phyloP scores from a whole-genome alignment of 805 yeast genomes.

The Metschnikowia matae region DNA sequence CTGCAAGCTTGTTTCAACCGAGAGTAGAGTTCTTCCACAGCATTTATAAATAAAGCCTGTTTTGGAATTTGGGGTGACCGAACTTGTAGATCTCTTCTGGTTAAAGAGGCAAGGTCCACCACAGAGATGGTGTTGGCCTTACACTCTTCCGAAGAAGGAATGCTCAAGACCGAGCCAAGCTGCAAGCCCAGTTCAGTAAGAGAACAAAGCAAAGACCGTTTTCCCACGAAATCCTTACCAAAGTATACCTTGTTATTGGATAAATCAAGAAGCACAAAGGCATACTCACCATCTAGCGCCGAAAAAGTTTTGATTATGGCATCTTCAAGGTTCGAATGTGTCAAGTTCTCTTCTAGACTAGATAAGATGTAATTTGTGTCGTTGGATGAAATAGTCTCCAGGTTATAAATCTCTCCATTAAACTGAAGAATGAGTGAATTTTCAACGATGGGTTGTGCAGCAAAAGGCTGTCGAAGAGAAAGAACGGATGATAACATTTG shows the following conservation, averaged over 20 bases:
- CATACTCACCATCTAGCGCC: constrained; percentile 75
- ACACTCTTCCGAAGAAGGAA: constrained; percentile 48
- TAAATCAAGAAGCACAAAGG: constrained; percentile 54
- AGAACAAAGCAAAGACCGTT: constrained; percentile 63
- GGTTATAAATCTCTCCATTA: constrained; percentile 86
- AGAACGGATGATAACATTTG: constrained; percentile 67
- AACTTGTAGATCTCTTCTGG: background rate
- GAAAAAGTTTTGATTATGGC: constrained; percentile 43
- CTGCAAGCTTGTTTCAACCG: constrained; percentile 37
- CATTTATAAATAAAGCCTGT: background rate
- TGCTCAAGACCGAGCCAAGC: constrained; percentile 33
- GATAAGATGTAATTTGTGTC: constrained; percentile 59
- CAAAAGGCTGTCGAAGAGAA: constrained; percentile 74
- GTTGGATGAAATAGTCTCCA: constrained; percentile 47
- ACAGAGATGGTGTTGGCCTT: constrained; percentile 46
- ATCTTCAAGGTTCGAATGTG: constrained; percentile 8
- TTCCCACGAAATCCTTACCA: constrained; percentile 83
- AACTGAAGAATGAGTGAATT: constrained; percentile 53
- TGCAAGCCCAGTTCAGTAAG: constrained; percentile 30
- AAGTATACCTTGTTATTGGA: constrained; percentile 48
- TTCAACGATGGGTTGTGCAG: constrained; percentile 60
- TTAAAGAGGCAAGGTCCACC: constrained; percentile 27
- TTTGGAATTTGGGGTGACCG: background rate
- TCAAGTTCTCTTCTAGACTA: constrained; percentile 24
- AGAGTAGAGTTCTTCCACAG: constrained; percentile 13